These are phyloP conservation scores for Diaporthe australafricana DNA, from an alignment of 2,329 filamentous ascomycete species.

Conservation along the genomic window DNA sequence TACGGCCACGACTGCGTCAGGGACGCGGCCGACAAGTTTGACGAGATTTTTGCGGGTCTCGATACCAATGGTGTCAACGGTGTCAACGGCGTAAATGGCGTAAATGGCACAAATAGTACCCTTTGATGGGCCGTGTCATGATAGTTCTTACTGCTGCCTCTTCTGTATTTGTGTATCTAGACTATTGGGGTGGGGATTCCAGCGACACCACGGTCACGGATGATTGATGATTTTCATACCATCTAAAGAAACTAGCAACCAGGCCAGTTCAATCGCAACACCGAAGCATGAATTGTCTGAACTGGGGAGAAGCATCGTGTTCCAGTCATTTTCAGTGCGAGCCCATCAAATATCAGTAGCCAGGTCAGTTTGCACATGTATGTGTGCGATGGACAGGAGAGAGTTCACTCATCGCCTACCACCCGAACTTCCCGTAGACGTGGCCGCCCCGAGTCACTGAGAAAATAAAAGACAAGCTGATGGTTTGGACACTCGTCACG, in stretches of 20 bases:
- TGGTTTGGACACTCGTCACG: neutral
- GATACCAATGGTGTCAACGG: constrained; percentile 28
- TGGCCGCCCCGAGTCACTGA: neutral
- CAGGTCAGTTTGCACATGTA: neutral
- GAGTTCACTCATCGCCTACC: neutral
- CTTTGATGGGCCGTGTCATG: constrained; percentile 6
- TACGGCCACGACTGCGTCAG: constrained; percentile 72
- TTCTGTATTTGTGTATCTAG: neutral
- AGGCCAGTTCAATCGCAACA: too few species aligned
- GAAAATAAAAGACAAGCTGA: neutral
- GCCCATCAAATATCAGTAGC: too few species aligned
- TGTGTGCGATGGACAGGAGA: too few species aligned
- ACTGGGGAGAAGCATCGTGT: too few species aligned
- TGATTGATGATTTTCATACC: neutral
- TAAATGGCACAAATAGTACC: neutral
- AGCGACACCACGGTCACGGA: constrained; percentile 7
- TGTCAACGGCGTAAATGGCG: neutral
- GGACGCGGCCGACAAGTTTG: constrained; percentile 64
- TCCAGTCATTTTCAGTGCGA: too few species aligned
- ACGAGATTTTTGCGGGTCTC: constrained; percentile 54
- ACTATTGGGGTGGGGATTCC: neutral
- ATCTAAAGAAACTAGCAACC: too few species aligned
- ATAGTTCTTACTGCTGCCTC: neutral
- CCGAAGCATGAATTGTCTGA: too few species aligned
- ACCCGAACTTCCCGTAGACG: neutral